These are phyloP conservation scores for Solanum pimpinellifolium DNA, from an alignment of 257 asterid genomes.

Conservation along the genomic window DNA sequence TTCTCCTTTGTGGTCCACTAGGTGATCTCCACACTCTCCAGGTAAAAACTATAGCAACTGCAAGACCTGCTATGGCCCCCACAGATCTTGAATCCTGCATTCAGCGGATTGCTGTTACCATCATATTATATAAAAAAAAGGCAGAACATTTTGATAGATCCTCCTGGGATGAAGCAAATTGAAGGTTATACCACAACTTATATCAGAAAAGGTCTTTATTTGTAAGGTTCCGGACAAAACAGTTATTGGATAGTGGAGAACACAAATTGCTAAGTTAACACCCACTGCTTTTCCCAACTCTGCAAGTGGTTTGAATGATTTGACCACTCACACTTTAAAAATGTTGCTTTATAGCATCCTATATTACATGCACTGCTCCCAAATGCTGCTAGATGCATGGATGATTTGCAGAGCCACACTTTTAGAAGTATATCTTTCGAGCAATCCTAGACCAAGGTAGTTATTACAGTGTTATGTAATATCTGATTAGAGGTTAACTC, in stretches of 20 bases:
- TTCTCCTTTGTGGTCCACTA: slow-evolving; percentile 56
- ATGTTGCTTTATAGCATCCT: neutral
- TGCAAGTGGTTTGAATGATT: neutral
- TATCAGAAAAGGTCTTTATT: neutral
- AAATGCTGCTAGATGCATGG: neutral
- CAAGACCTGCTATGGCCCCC: slow-evolving; percentile 84
- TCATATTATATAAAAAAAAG: neutral
- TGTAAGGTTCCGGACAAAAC: neutral
- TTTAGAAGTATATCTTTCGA: neutral
- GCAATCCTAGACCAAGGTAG: neutral
- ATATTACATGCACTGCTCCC: neutral
- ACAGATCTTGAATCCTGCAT: slow-evolving; percentile 70
- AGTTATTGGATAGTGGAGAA: neutral
- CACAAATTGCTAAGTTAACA: neutral
- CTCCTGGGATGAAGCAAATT: neutral
- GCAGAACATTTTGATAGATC: neutral
- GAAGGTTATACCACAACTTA: neutral
- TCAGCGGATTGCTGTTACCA: neutral
- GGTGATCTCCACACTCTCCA: slow-evolving; percentile 81
- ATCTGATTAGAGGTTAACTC: neutral
- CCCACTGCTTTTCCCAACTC: neutral
- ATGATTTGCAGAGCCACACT: neutral
- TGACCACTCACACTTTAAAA: neutral
- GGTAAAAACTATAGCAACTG: slow-evolving; percentile 73
- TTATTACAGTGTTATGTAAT: neutral